Base-by-base conservation (phyloP, 2,329 filamentous ascomycete genomes). In the Sclerotinia nivalis region DNA sequence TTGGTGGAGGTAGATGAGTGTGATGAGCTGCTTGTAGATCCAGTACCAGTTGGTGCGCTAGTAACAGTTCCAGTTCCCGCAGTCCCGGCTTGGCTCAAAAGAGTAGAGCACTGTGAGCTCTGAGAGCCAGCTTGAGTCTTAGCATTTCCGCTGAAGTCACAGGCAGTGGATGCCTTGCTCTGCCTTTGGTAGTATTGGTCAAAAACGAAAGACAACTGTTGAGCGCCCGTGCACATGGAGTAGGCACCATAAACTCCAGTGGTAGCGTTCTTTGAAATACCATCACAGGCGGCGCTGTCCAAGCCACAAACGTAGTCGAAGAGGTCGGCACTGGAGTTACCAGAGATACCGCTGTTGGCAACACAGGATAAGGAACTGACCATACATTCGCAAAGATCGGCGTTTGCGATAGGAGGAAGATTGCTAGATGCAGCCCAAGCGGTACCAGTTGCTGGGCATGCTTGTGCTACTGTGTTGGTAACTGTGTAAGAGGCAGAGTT, bases 301-400 rank as follows among this genome's bases (percentile, higher is more conserved):
- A 81, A 77, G 69, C 88, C 90, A 81, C 92, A 96, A 80, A 95
- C 87, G 80, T 83, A 89, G 79, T 84, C 84, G 81, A 98, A 98
- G 75, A 96, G 86, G 22, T 85, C 82, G 64, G 86, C 87, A 76
- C 88, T 91, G 69, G 88, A 82, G 68, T 89, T 84, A 64, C 83
- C 79, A 73, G 85, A 82, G 34, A 93, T 82, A 75, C 81, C 80
- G 60, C 84, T 80, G 59, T 86, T 83, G 71, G 93, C 88, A 40
- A 86, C 85, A 82, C 96, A 99, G 71, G 83, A 82, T 70, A 97
- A 83, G 58, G 88, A 88, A 73, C 87, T 83, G 80, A 87, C 86
- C 92, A 97, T 97, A 87, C 96, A 99, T 70, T 85, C 81, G 86
- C 96, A 99, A 60, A 97, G 89, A 58, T 88, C 78, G 59, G 87